Conservation (phyloP, 768 basidiomycete genomes). For the Leccinellum luteum region DNA sequence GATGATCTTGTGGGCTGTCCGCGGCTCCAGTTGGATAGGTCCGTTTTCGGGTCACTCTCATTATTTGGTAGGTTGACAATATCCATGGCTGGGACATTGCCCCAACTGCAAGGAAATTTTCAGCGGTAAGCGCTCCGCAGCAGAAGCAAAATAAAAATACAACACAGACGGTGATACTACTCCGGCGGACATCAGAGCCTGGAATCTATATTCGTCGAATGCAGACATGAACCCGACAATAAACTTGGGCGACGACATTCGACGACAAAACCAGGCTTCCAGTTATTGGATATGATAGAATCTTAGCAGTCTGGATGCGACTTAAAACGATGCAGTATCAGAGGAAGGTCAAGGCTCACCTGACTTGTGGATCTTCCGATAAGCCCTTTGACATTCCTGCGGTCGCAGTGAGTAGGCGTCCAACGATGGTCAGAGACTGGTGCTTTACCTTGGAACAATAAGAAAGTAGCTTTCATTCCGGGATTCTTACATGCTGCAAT, state of each 20-base stretch:
- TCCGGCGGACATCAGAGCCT: constrained; percentile 29
- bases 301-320: constrained; percentile 22
- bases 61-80: constrained; percentile 28
- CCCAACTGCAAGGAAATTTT: constrained; percentile 25
- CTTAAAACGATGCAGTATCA: neutral
- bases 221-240: neutral
- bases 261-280: constrained; percentile 23
- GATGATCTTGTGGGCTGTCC: constrained; percentile 33
- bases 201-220: constrained; percentile 10
- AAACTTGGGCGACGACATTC: constrained; percentile 23
- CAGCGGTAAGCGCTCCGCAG: neutral
- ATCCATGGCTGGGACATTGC: constrained; percentile 36
- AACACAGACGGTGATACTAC: constrained; percentile 22
- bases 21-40: constrained; percentile 25
- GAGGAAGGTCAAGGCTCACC: constrained; percentile 20
- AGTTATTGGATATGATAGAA: constrained; percentile 15
- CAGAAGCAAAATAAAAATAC: neutral
- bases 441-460: constrained; percentile 43
- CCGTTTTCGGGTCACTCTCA: constrained; percentile 12
- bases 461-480: constrained; percentile 41
- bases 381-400: constrained; percentile 42
- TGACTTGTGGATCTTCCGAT: constrained; percentile 40
- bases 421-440: neutral
- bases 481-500: constrained; percentile 27
- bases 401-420: neutral